Base-by-base conservation (phyloP, 352 stramenopile species). In the Globisporangium heterothallicum region DNA sequence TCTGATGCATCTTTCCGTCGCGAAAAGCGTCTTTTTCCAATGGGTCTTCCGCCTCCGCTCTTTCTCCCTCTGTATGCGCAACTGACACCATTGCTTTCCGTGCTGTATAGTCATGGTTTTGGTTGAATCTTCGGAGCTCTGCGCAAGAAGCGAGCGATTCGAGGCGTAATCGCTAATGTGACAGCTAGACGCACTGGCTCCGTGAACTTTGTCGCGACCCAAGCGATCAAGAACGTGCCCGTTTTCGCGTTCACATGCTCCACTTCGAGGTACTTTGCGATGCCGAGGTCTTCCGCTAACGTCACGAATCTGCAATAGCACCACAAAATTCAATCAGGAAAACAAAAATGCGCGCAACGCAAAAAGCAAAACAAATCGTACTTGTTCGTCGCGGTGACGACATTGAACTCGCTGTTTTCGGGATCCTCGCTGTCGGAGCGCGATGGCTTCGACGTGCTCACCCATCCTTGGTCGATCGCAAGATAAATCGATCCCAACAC, bases 181-280 rank as follows among this genome's bases (percentile, higher is more conserved):
- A 94, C 18, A 6, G 80, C 83, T 24, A 94, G 66, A 19, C 83
- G 74, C 59, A 94, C 18, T 1, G 83, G 83, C 67, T 94, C 83
- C 12, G 83, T 92, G 63, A 94, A 94, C 68, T 94, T 94, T 52
- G 83, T 94, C 42, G 78, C 83, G 53, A 92, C 70, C 83, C 83
- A 94, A 25, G 83, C 83, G 41, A 94, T 73, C 42, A 92, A 51
- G 45, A 94, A 91, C 40, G 78, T 76, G 16, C 83, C 79, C 8
- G 76, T 88, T 75, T 88, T 91, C 47, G 79, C 73, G 60, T 76
- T 91, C 56, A 93, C 83, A 30, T 65, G 74, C 64, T 90, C 71
- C 24, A 93, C 52, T 52, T 93, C 80, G 22, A 93, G 62, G 59
- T 93, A 85, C 64, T 90, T 71, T 32, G 78, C 81, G 45, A 92